Evolutionary conservation across 768 basidiomycete species (phyloP).

Genomic region (Pulveroboletus sp.): DNA sequence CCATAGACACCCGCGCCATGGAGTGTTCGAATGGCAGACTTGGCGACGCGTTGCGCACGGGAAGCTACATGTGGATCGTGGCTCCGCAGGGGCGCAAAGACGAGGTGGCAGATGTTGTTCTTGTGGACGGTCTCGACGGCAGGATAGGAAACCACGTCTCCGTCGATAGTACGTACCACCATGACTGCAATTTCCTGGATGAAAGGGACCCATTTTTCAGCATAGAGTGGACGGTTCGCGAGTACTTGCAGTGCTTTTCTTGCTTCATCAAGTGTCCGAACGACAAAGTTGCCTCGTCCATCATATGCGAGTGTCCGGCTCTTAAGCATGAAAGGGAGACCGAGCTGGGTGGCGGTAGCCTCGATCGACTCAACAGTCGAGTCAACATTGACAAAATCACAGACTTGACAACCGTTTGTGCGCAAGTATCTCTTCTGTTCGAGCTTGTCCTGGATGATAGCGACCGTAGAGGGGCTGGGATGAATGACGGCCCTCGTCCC

Average conservation of each 20-base stretch:
- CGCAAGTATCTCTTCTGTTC: conserved; percentile 57
- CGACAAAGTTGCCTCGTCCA: conserved; percentile 85
- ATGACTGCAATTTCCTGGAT: conserved; percentile 91
- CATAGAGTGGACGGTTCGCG: conserved; percentile 74
- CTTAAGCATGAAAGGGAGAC: conserved; percentile 93
- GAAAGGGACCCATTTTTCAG: conserved; percentile 92
- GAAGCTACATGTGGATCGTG: conserved; percentile 48
- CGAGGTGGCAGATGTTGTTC: conserved; percentile 89
- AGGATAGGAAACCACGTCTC: conserved; percentile 79
- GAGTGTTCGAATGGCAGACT: conserved; percentile 72
- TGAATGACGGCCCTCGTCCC: conserved; percentile 43
- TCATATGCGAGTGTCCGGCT: conserved; percentile 94
- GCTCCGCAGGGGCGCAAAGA: conserved; percentile 79
- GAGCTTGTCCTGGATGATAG: conserved; percentile 78
- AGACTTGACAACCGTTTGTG: conserved; percentile 46
- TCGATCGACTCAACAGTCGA: conserved; percentile 47
- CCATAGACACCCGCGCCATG: conserved; percentile 93
- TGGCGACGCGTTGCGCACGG: conserved; percentile 69
- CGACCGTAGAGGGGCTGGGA: conserved; percentile 78
- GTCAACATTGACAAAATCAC: conserved; percentile 58
- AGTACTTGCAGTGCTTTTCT: conserved; percentile 50
- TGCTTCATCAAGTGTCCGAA: conserved; percentile 51
- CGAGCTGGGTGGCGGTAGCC: conserved; percentile 52
- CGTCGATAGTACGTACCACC: conserved; percentile 79
- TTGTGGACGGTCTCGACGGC: conserved; percentile 94